Conservation (phyloP, 768 basidiomycete genomes). For the Trametes meyenii region DNA sequence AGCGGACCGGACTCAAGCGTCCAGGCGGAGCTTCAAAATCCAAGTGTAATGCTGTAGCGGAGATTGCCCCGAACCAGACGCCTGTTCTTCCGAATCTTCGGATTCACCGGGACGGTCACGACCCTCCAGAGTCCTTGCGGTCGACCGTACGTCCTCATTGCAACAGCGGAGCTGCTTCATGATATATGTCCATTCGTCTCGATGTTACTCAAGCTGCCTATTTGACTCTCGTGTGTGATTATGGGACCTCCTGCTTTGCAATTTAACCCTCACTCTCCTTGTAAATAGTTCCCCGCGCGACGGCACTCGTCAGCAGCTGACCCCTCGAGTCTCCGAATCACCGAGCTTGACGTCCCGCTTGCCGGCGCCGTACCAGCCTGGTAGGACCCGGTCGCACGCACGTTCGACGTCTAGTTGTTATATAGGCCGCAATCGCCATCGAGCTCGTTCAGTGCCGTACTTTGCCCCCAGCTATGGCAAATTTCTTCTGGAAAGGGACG, state of each 20-base stretch:
- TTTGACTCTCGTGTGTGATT: too few relatives aligned
- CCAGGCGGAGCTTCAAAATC: not conserved
- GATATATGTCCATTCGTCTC: too few relatives aligned
- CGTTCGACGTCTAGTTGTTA: not conserved
- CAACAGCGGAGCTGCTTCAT: too few relatives aligned
- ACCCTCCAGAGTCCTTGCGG: too few relatives aligned
- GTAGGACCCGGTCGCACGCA: not conserved
- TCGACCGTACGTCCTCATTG: too few relatives aligned
- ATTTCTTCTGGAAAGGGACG: conserved; percentile 4
- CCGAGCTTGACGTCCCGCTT: too few relatives aligned
- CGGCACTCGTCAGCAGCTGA: not conserved
- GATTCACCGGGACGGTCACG: too few relatives aligned
- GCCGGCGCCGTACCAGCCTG: not conserved
- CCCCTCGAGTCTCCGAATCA: not conserved
- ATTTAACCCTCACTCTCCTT: too few relatives aligned
- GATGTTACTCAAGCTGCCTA: too few relatives aligned
- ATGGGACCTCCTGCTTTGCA: too few relatives aligned
- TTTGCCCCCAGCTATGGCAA: conserved; percentile 28
- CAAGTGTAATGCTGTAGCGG: not conserved
- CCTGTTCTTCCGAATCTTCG: too few relatives aligned
- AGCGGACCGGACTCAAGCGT: not conserved
- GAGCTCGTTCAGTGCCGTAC: not conserved
- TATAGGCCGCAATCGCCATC: not conserved
- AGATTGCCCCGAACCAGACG: not conserved
- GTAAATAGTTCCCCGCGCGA: not conserved